These are phyloP conservation scores for Combretum micranthum DNA, from an alignment of 345 rosid species.

Conservation along the genomic window DNA sequence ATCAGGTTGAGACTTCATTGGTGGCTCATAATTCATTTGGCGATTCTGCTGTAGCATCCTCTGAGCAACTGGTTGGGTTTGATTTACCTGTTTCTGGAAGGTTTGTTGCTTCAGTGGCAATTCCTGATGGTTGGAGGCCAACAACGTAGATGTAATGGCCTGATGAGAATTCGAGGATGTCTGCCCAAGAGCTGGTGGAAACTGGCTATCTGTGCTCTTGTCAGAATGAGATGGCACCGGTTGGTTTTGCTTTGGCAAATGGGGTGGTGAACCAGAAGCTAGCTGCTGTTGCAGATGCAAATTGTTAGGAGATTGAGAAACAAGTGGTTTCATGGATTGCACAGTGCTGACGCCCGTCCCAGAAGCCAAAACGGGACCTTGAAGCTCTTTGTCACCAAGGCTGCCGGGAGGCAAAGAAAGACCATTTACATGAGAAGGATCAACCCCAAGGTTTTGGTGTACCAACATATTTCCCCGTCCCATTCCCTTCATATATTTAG, in stretches of 20 bases:
- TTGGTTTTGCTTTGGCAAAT: slow-evolving; percentile 44
- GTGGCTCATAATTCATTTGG: slow-evolving; percentile 36
- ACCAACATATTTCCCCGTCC: slow-evolving; percentile 71
- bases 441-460: slow-evolving; percentile 58
- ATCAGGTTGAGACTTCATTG: slow-evolving; percentile 52
- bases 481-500: slow-evolving; percentile 65
- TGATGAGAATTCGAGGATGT: slow-evolving; percentile 33
- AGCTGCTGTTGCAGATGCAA: slow-evolving; percentile 52
- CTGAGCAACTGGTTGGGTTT: slow-evolving; percentile 42
- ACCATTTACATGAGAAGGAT: slow-evolving; percentile 74
- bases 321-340: slow-evolving; percentile 55
- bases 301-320: slow-evolving; percentile 50
- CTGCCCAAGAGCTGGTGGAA: slow-evolving; percentile 44
- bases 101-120: slow-evolving; percentile 22
- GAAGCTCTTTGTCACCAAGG: slow-evolving; percentile 74
- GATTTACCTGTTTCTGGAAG: slow-evolving; percentile 48
- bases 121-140: slow-evolving; percentile 34
- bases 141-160: slow-evolving; percentile 30
- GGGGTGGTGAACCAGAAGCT: slow-evolving; percentile 38
- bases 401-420: slow-evolving; percentile 42
- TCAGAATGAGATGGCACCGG: slow-evolving; percentile 60
- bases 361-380: slow-evolving; percentile 56
- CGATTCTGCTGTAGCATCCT: slow-evolving; percentile 59
- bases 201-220: slow-evolving; percentile 50
- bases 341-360: slow-evolving; percentile 45